phyloP scores from a whole-genome alignment of 2,329 filamentous ascomycete species.

The Talaromyces pinophilus region DNA sequence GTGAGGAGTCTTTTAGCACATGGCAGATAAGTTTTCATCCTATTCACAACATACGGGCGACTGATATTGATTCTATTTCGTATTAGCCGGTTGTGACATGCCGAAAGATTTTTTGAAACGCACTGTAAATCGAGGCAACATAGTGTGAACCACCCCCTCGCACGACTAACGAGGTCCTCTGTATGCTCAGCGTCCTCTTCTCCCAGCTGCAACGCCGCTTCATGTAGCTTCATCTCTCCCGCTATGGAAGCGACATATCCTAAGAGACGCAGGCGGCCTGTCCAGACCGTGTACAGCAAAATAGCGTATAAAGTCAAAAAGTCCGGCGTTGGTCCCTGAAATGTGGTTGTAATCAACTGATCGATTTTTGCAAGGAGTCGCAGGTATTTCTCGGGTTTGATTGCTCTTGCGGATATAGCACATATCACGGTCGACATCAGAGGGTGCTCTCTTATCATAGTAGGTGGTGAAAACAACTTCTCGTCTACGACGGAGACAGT shows the following conservation, averaged over 20 bases:
- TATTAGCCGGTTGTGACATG: neutral
- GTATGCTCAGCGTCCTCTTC: neutral
- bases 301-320: constrained; percentile 1
- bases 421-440: constrained; percentile 11
- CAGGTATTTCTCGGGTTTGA: neutral
- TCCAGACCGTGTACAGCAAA: constrained; percentile 3
- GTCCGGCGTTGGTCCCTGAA: constrained; percentile 4
- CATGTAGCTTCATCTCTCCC: constrained; percentile 5
- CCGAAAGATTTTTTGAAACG: neutral
- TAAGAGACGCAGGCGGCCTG: neutral
- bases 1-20: constrained; percentile 1
- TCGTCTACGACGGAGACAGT: constrained; percentile 2
- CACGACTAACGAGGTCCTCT: constrained; percentile 3
- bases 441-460: neutral
- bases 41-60: constrained; percentile 6
- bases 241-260: constrained; percentile 5
- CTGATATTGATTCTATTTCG: constrained; percentile 7
- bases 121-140: constrained; percentile 3
- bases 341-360: neutral
- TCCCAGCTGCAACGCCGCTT: neutral
- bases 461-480: neutral
- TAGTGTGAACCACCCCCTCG: constrained; percentile 9
- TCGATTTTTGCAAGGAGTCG: neutral
- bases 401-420: constrained; percentile 2
- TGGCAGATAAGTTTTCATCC: constrained; percentile 5